A percentile compares a stretch with the other conserved stretches of the same genome.
phyloP scores from a whole-genome alignment of 2,329 filamentous ascomycete species.

The Nigrograna mackinnonii region DNA sequence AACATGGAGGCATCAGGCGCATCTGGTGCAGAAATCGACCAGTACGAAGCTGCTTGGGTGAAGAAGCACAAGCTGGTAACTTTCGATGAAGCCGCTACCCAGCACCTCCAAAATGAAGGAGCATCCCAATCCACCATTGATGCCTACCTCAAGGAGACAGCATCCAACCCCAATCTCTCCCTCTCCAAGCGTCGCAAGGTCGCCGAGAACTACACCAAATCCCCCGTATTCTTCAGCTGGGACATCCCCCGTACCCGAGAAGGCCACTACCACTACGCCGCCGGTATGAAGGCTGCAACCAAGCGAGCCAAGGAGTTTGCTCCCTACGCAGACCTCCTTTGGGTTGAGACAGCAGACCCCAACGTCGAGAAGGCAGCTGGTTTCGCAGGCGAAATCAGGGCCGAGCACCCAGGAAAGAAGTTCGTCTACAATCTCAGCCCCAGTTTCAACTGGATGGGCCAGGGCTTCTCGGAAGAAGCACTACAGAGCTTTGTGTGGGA shows the following conservation, averaged over 20 bases:
- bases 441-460: conserved; percentile 98
- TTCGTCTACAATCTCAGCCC: conserved; percentile 96
- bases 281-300: conserved; percentile 82
- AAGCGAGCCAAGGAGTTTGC: conserved; percentile 92
- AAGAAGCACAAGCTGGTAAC: conserved; percentile 82
- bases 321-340: conserved; percentile 91
- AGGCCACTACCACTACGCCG: conserved; percentile 88
- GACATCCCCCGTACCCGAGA: conserved; percentile 92
- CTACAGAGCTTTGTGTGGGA: conserved; percentile 96
- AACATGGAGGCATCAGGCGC: conserved; percentile 85
- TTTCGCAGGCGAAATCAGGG: conserved; percentile 77
- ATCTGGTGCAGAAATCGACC: conserved; percentile 77
- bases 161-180: conserved; percentile 71
- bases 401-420: conserved; percentile 74
- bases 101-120: conserved; percentile 71
- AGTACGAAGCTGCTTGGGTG: conserved; percentile 85
- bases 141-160: conserved; percentile 66
- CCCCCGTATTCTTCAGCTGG: conserved; percentile 81
- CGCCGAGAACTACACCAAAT: conserved; percentile 68
- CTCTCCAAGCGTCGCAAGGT: conserved; percentile 76
- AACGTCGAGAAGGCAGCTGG: conserved; percentile 74
- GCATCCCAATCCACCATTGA: conserved; percentile 67
- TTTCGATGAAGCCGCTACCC: conserved; percentile 86
- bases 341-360: conserved; percentile 95
- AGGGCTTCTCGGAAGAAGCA: conserved; percentile 82